Base-by-base conservation (phyloP, 495 filamentous ascomycete species). In the Penicillium silybi region DNA sequence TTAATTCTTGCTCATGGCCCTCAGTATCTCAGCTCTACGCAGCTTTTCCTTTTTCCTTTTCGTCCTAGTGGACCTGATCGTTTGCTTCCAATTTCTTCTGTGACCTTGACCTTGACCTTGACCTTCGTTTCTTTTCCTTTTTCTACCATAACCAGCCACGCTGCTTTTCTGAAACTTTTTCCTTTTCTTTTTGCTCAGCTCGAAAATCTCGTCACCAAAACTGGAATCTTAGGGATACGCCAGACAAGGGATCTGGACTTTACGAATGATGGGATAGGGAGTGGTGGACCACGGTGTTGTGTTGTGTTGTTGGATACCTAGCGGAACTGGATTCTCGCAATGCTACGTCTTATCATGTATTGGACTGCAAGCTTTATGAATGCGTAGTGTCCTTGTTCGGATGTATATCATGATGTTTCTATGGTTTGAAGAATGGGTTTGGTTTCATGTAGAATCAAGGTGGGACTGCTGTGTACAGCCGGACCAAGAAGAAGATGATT, bases 1-100 rank as follows among this genome's bases (percentile, higher is more conserved):
- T 69, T 57, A 59, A 64, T 65, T 63, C 40, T 32, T 32, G 35
- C 46, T 40, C 37, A 43, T 50, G 52, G 57, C 32, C 13, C 22
- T 48, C 15, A 42, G 47, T 49, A 34, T 49, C 17, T 2, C 23
- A 48, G 35, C 29, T 16, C 20, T n/a, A 27, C 26, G 34, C 34
- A 22, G 38, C 37, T 41, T n/a, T 18, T 19, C 22, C 20, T 27
- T 23, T 38, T 46, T 23, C 9, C 44, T 22, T 17, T 27, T 15
- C 13, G 8, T 25, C 17, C n/a, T 17, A 16, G 1, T 18, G 37
- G 16, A 39, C 37, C 37, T 39, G 37, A 38, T 48, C 34, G n/a
- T 18, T 48, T 48, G 25, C 13, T 26, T 29, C 22, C 35, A 38
- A n/a, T 38, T 38, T 18, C 35, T 18, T 38, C 35, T 38, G 35